A percentile compares a stretch with the other conserved stretches of the same genome.
Conservation (phyloP, 176 grass and related monocot species). For the Zizania latifolia region DNA sequence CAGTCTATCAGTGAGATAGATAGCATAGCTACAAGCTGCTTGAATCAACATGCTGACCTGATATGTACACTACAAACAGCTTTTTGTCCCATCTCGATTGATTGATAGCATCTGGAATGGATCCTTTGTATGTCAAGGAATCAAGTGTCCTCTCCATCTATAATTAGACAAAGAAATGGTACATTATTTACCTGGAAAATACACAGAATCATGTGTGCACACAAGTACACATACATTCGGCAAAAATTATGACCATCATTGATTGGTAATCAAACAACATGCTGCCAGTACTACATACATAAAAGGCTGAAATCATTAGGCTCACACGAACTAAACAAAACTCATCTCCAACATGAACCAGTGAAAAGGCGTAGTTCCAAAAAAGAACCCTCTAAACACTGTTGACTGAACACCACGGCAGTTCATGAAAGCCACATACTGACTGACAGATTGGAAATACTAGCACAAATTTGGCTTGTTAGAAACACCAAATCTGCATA, state of each 20-base stretch:
- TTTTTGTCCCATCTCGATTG: conserved; percentile 80
- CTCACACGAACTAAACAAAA: too few species aligned
- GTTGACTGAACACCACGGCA: not conserved
- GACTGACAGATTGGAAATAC: not conserved
- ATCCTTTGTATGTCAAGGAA: conserved; percentile 70
- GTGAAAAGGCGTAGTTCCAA: too few species aligned
- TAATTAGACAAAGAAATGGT: conserved; percentile 18
- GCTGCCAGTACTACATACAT: not conserved
- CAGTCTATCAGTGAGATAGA: conserved; percentile 1
- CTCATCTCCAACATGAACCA: too few species aligned
- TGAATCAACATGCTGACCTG: conserved; percentile 43
- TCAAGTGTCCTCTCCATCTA: conserved; percentile 65
- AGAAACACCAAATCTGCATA: not conserved
- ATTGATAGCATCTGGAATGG: conserved; percentile 73
- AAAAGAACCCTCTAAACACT: not conserved
- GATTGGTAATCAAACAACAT: not conserved
- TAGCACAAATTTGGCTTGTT: not conserved
- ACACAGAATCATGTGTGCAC: not conserved
- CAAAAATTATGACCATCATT: too few species aligned
- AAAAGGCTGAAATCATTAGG: not conserved
- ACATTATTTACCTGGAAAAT: conserved; percentile 5
- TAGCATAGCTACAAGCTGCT: conserved; percentile 2
- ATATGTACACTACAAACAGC: conserved; percentile 92
- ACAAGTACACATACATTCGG: too few species aligned
- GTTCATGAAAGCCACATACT: not conserved